These are phyloP conservation scores for Pinus tabuliformis DNA, from an alignment of 75 land plant species.

Conservation along the genomic window DNA sequence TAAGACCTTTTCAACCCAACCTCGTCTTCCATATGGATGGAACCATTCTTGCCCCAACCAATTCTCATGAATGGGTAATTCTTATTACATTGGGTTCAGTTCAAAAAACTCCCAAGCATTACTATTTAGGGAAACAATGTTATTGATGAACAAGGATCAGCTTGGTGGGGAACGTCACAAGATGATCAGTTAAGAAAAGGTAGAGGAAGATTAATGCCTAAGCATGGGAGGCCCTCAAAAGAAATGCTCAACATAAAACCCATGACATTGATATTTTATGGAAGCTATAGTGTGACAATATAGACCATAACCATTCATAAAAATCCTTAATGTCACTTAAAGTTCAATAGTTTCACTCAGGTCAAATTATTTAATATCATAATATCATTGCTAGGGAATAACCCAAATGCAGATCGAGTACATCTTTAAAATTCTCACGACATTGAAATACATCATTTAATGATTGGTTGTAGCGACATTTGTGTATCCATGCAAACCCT, in stretches of 20 bases:
- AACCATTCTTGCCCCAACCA: conserved; percentile 29
- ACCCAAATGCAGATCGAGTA: conserved; percentile 89
- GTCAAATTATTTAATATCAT: conserved; percentile 43
- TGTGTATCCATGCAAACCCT: conserved; percentile 28
- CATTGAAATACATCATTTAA: conserved; percentile 49
- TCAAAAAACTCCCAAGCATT: conserved; percentile 20
- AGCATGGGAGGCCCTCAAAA: too few species aligned
- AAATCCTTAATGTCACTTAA: conserved; percentile 80
- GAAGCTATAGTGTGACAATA: conserved; percentile 60
- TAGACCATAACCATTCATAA: conserved; percentile 45
- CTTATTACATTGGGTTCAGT: conserved; percentile 30
- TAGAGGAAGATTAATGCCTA: too few species aligned
- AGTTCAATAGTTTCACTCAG: conserved; percentile 52
- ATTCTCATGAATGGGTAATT: conserved; percentile 9
- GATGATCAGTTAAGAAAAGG: too few species aligned
- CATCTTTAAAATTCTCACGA: conserved; percentile 66
- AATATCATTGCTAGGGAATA: conserved; percentile 55
- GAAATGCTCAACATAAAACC: too few species aligned
- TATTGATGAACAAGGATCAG: conserved; percentile 27
- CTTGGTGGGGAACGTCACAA: conserved; percentile 21
- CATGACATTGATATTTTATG: conserved; percentile 65
- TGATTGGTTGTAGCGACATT: conserved; percentile 38
- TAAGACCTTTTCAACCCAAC: conserved; percentile 34
- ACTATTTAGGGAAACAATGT: conserved; percentile 24
- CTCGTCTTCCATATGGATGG: conserved; percentile 42